A percentile compares a stretch with the other conserved stretches of the same genome.
These are phyloP conservation scores for Eimeria necatrix DNA, from an alignment of 169 alveolate genomes.

Conservation along the genomic window DNA sequence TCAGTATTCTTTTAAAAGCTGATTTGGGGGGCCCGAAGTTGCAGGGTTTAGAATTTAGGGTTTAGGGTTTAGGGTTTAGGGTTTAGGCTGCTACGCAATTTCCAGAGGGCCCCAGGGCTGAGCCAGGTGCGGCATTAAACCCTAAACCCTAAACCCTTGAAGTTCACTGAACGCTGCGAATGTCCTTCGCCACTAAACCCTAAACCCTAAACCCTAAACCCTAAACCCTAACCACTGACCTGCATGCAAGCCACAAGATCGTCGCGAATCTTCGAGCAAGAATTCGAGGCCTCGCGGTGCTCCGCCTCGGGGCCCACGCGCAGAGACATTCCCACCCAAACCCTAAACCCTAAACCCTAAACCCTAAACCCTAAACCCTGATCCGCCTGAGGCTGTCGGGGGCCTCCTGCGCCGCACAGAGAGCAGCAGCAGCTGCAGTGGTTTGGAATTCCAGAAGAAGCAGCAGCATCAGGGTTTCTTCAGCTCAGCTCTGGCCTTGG, in stretches of 20 bases:
- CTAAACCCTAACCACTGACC: neutral
- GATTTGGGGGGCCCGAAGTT: neutral
- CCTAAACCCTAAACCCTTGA: too few species aligned
- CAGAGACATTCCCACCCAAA: slow-evolving; percentile 14
- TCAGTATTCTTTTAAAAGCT: neutral
- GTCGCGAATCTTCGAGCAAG: too few species aligned
- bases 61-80: slow-evolving; percentile 16
- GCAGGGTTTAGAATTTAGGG: neutral
- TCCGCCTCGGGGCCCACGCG: slow-evolving; percentile 65
- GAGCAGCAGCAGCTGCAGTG: too few species aligned
- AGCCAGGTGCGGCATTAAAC: too few species aligned
- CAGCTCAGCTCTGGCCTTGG: slow-evolving; percentile 6
- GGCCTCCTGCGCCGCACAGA: neutral
- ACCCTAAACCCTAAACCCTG: slow-evolving; percentile 16
- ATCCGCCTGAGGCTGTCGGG: neutral
- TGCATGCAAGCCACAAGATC: too few species aligned
- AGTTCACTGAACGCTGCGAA: too few species aligned
- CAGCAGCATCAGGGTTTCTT: neutral
- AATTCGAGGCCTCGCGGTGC: slow-evolving; percentile 59
- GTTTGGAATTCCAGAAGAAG: neutral
- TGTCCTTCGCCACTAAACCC: neutral
- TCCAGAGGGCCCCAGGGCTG: too few species aligned
- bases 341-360: too few species aligned
- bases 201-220: slow-evolving; percentile 26
- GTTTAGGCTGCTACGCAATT: neutral